Conservation (phyloP, 768 basidiomycete species). For the Suillus clintonianus region DNA sequence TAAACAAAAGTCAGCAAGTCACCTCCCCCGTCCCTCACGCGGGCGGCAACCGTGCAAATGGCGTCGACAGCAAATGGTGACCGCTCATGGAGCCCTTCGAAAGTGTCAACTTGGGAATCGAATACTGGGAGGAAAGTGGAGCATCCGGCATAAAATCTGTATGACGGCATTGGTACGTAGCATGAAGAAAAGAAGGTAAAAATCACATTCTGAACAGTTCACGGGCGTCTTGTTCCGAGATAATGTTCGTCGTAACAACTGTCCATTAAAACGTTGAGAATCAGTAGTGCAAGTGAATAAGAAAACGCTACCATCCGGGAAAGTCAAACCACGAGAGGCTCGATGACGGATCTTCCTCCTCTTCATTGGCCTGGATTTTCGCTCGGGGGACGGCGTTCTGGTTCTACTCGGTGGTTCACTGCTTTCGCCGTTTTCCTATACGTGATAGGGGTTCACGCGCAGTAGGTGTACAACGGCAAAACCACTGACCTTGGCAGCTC, state of each 20-base stretch:
- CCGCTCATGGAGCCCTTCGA: slow-evolving; percentile 79
- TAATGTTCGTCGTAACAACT: slow-evolving; percentile 85
- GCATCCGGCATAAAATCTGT: slow-evolving; percentile 90
- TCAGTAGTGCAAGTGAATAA: neutral
- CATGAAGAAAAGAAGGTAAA: neutral
- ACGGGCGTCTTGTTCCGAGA: slow-evolving; percentile 80
- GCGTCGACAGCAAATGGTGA: slow-evolving; percentile 93
- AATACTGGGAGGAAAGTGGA: slow-evolving; percentile 90
- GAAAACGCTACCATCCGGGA: slow-evolving; percentile 68
- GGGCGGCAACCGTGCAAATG: slow-evolving; percentile 92
- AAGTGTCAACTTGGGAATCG: slow-evolving; percentile 81
- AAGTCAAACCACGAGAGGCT: slow-evolving; percentile 55
- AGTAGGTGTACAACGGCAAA: neutral
- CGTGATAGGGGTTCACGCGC: slow-evolving; percentile 6
- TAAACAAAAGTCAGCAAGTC: slow-evolving; percentile 3
- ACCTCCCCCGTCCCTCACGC: slow-evolving; percentile 91
- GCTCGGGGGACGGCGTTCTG: slow-evolving; percentile 72
- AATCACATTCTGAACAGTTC: slow-evolving; percentile 81
- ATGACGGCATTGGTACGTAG: slow-evolving; percentile 15
- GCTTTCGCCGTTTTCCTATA: slow-evolving; percentile 74
- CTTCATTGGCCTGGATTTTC: slow-evolving; percentile 67
- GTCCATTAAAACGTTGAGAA: slow-evolving; percentile 9
- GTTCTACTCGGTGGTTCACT: slow-evolving; percentile 78
- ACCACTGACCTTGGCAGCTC: slow-evolving; percentile 67
- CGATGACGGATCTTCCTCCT: slow-evolving; percentile 72